phyloP scores from a whole-genome alignment of 495 filamentous ascomycete genomes.

The Lasiosphaeria hispida region DNA sequence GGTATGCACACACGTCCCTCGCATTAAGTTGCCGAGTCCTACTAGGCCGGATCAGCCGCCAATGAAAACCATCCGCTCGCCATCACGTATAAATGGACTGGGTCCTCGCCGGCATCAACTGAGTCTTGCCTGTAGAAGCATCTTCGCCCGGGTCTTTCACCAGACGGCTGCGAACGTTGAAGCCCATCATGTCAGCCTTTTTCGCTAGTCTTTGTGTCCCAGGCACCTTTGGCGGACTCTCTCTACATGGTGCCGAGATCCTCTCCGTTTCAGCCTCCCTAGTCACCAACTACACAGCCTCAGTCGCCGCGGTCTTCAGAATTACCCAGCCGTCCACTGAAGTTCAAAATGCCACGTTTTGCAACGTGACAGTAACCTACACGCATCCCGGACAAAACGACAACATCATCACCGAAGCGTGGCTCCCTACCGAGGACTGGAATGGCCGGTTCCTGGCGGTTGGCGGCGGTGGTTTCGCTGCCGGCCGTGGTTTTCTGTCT shows the following conservation, averaged over 20 bases:
- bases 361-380: conserved; percentile 44
- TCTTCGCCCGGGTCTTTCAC: too few relatives aligned
- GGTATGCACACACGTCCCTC: too few relatives aligned
- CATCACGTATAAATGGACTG: too few relatives aligned
- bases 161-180: too few relatives aligned
- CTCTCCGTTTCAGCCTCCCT: conserved; percentile 15
- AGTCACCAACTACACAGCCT: conserved; percentile 20
- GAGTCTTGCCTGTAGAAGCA: too few relatives aligned
- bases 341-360: conserved; percentile 35
- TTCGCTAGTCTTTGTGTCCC: conserved; percentile 13
- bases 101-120: too few relatives aligned
- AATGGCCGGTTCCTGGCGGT: conserved; percentile 42
- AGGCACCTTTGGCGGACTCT: conserved; percentile 11
- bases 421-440: conserved; percentile 42
- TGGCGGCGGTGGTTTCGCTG: conserved; percentile 45
- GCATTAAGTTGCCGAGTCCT: too few relatives aligned
- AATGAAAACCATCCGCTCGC: too few relatives aligned
- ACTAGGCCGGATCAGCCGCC: too few relatives aligned
- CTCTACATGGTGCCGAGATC: conserved; percentile 17
- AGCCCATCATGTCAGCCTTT: too few relatives aligned
- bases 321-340: conserved; percentile 15
- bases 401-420: conserved; percentile 33
- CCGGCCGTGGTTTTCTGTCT: conserved; percentile 22
- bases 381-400: conserved; percentile 45
- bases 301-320: background rate